Conservation (phyloP, 2,329 filamentous ascomycete genomes). For the Ophiostoma quercus region DNA sequence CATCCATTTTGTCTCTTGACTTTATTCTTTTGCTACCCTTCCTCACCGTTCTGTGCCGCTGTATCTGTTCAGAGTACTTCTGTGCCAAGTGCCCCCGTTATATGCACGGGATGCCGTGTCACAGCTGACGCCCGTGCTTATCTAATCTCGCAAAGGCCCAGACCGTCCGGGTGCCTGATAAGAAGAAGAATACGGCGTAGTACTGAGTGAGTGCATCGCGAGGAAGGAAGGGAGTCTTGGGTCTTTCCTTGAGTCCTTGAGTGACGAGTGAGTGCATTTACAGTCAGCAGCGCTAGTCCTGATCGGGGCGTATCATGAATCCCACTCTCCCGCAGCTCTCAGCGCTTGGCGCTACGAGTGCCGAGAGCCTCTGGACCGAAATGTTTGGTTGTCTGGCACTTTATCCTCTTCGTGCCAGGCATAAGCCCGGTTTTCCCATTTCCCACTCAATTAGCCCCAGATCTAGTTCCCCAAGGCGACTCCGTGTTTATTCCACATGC, state of each 20-base stretch:
- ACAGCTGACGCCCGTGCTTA: conserved; percentile 10
- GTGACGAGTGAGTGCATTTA: neutral
- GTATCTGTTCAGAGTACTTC: neutral
- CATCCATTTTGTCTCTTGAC: neutral
- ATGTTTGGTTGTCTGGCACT: neutral
- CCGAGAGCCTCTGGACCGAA: neutral
- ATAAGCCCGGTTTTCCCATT: neutral
- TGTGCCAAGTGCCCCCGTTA: neutral
- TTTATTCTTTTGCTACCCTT: neutral
- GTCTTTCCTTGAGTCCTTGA: too few relatives aligned
- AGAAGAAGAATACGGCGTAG: neutral
- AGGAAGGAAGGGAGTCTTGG: too few relatives aligned
- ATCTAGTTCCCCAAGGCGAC: conserved; percentile 5
- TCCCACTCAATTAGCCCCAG: neutral
- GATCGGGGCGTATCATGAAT: neutral
- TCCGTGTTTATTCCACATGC: conserved; percentile 5
- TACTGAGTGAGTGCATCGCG: neutral
- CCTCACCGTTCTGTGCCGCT: neutral
- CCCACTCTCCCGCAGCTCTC: neutral
- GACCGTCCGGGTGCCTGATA: neutral
- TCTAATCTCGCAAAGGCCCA: neutral
- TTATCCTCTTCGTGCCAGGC: neutral
- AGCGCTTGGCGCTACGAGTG: neutral
- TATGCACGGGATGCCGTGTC: conserved; percentile 1
- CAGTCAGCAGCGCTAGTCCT: neutral